Conservation (phyloP, 352 stramenopile species). For the Phytopythium litorale region DNA sequence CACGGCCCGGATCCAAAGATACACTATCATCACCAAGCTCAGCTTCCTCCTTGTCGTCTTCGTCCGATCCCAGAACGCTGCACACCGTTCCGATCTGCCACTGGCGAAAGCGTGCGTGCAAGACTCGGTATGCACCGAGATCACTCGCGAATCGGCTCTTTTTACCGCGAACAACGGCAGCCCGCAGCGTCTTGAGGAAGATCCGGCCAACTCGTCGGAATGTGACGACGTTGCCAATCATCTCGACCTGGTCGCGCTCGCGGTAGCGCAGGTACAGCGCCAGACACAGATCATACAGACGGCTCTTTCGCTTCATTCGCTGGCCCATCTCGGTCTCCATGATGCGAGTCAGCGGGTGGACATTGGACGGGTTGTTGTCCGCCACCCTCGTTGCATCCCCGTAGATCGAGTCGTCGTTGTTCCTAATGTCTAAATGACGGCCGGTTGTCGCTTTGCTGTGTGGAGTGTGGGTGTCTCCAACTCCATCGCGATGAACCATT, state of each 20-base stretch:
- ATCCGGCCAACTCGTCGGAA: constrained; percentile 40
- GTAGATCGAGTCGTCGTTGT: background rate
- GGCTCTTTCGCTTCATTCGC: constrained; percentile 58
- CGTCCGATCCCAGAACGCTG: constrained; percentile 16
- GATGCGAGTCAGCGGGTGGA: constrained; percentile 36
- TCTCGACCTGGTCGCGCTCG: constrained; percentile 43
- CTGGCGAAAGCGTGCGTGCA: constrained; percentile 33
- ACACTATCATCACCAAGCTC: constrained; percentile 4
- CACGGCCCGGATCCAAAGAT: background rate
- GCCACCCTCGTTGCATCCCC: background rate
- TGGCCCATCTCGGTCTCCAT: constrained; percentile 56
- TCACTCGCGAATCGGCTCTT: constrained; percentile 49
- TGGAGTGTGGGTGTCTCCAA: background rate
- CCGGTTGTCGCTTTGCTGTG: background rate
- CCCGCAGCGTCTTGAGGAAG: constrained; percentile 26
- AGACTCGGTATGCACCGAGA: constrained; percentile 39
- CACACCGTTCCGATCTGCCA: constrained; percentile 38
- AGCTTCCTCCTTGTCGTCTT: constrained; percentile 10
- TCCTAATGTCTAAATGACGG: background rate
- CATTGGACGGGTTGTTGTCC: constrained; percentile 3
- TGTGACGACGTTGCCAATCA: constrained; percentile 50
- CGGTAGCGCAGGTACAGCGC: constrained; percentile 52
- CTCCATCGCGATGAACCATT: background rate
- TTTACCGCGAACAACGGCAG: constrained; percentile 23
- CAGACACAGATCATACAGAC: constrained; percentile 52